Evolutionary conservation across 1,139 yeast genomes (phyloP), one percentile per base, ranked within the genome.

Genomic region (Saccharomyces pastorianus): DNA sequence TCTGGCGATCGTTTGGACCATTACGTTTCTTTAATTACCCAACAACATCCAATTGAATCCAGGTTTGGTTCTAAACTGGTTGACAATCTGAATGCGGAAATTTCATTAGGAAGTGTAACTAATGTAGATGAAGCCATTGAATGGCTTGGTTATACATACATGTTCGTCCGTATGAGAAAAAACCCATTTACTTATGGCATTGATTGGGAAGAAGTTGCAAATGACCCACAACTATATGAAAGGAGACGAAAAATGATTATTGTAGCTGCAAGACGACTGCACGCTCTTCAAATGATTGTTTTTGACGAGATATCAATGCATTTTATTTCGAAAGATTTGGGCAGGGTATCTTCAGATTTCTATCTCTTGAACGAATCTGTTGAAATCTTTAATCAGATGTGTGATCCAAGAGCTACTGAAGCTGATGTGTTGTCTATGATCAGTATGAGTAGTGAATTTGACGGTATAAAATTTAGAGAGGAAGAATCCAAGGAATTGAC

Each of bases 101-200:
- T 95, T 26, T 85, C 98, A 0, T 72, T 93, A 29, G 99, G 99
- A 1, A 90, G 96, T 0, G 99, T 95, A 2, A 89, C 98, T 0
- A 91, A 87, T 65, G 83, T 93, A 6, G 96, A 88, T 47, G 99
- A 95, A 72, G 99, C 93, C 55, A 85, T 95, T 1, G 89, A 86
- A 61, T 95, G 99, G 99, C 76, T 95, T n/a, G 98, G 99, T 1
- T 95, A 95, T 64, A 95, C 99, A 0, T 95, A 93, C 65, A 77
- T 95, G 80, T 85, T 83, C 73, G 97, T 93, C 1, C 77, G 99
- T 58, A 95, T 93, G 99, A 81, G 87, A 57, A 88, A 89, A 65
- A 93, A 90, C 61, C 99, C 99, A 2, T 84, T 90, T 66, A 85
- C 88, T 0, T 95, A 95, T 65, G 99, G 96, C 13, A 81, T 95